Percentiles rank a stretch among this genome's conserved stretches.
Evolutionary conservation across 1,139 yeast species (phyloP).

Genomic region (Blastobotrys capitulatus): DNA sequence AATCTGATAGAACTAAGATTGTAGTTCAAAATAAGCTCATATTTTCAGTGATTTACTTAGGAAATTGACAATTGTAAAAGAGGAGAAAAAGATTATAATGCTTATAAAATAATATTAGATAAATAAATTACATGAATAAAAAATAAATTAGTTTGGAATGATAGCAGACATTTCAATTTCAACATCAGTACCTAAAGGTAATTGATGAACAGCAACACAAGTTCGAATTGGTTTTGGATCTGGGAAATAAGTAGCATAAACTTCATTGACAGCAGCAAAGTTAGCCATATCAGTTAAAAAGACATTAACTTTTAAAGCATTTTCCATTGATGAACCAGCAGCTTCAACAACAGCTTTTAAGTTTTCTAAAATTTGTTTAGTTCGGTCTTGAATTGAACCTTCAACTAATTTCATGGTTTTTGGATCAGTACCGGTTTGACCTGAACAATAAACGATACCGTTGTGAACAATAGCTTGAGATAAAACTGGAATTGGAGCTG

Average conservation of each 20-base stretch:
- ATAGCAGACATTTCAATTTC: slow-evolving; percentile 37
- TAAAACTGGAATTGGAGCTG: slow-evolving; percentile 28
- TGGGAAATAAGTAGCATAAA: slow-evolving; percentile 43
- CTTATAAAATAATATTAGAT: too few relatives aligned
- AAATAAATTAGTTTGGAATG: slow-evolving; percentile 9
- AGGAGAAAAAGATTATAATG: too few relatives aligned
- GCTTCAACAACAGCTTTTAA: slow-evolving; percentile 42
- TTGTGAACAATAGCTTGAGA: slow-evolving; percentile 48
- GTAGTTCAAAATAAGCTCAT: too few relatives aligned
- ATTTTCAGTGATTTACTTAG: too few relatives aligned
- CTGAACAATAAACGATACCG: slow-evolving; percentile 49
- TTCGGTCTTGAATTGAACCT: slow-evolving; percentile 26
- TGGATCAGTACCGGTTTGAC: slow-evolving; percentile 39
- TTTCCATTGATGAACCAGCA: slow-evolving; percentile 46
- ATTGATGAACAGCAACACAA: slow-evolving; percentile 40
- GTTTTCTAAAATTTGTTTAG: slow-evolving; percentile 25
- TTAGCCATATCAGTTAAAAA: slow-evolving; percentile 45
- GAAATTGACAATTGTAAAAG: too few relatives aligned
- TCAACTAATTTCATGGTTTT: slow-evolving; percentile 31
- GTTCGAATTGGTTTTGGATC: slow-evolving; percentile 50
- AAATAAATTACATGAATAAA: background rate
- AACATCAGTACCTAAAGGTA: slow-evolving; percentile 26
- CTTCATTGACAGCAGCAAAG: slow-evolving; percentile 42
- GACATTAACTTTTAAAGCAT: slow-evolving; percentile 48
- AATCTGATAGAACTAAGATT: too few relatives aligned